Evolutionary conservation across 805 yeast species (phyloP).

Genomic region (Dipodascopsis tothii): DNA sequence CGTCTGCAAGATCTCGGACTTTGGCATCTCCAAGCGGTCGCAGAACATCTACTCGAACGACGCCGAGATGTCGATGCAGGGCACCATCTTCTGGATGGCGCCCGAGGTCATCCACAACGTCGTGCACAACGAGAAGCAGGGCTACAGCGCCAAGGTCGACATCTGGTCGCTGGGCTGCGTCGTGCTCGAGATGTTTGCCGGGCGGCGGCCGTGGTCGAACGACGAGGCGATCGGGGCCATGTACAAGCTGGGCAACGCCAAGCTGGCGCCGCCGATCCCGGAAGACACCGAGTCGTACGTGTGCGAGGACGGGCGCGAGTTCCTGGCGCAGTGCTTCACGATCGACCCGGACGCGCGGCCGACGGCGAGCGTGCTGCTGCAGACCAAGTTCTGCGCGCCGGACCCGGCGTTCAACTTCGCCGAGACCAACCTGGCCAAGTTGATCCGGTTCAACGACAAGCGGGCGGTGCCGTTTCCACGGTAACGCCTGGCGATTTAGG

Average conservation of each 20-base stretch:
- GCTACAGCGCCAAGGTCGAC: constrained; percentile 95
- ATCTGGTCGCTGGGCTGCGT: constrained; percentile 98
- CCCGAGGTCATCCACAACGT: constrained; percentile 93
- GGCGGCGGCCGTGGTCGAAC: constrained; percentile 94
- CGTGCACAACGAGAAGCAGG: constrained; percentile 65
- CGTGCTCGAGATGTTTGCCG: constrained; percentile 94
- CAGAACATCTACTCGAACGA: constrained; percentile 81
- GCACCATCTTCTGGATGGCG: constrained; percentile 99
- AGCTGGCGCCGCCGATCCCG: constrained; percentile 91
- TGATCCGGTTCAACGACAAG: constrained; percentile 40
- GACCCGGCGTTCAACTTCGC: constrained; percentile 43
- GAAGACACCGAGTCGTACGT: constrained; percentile 69
- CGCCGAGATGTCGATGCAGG: constrained; percentile 97
- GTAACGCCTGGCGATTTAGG: no score
- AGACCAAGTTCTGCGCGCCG: constrained; percentile 24
- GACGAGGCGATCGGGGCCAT: constrained; percentile 92
- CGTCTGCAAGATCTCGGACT: constrained; percentile 88
- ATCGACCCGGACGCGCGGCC: constrained; percentile 80
- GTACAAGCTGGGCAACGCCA: constrained; percentile 75
- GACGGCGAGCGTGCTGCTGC: constrained; percentile 61
- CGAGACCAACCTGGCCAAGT: constrained; percentile 47
- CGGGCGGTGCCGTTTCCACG: constrained; percentile 7
- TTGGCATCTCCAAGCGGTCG: constrained; percentile 78
- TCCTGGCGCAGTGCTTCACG: constrained; percentile 67
- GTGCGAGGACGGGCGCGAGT: constrained; percentile 57